These are phyloP conservation scores for Fusarium sterilihyphosum DNA, from an alignment of 2,329 filamentous ascomycete species.

Conservation along the genomic window DNA sequence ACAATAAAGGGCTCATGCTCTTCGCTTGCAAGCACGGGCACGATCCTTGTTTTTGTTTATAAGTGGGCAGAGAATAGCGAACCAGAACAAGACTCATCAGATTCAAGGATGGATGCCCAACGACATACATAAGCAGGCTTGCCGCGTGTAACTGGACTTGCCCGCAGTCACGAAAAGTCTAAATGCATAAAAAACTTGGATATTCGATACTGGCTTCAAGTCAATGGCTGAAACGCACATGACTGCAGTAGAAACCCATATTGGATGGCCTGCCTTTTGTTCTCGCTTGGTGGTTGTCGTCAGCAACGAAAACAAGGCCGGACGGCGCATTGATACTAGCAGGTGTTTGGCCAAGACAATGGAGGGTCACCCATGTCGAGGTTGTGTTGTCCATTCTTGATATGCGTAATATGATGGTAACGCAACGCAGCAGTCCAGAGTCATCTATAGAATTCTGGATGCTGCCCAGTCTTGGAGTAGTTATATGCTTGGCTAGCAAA, in stretches of 20 bases:
- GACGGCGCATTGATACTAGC: conserved; percentile 21
- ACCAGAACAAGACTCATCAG: neutral
- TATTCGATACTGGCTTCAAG: neutral
- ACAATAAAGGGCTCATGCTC: conserved; percentile 1
- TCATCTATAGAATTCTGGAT: neutral
- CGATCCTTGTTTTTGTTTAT: conserved; percentile 11
- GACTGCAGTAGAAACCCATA: neutral
- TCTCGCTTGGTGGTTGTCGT: conserved; percentile 34
- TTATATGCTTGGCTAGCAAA: neutral
- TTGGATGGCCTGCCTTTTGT: conserved; percentile 15
- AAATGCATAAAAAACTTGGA: conserved; percentile 15
- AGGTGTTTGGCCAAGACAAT: conserved; percentile 23
- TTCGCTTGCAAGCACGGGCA: neutral
- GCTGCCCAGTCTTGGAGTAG: neutral
- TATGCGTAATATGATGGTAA: conserved; percentile 1
- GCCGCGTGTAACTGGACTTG: neutral
- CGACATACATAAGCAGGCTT: neutral
- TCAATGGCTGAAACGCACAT: conserved; percentile 19
- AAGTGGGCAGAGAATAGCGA: conserved; percentile 11
- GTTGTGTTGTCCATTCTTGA: conserved; percentile 22
- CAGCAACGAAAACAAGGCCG: conserved; percentile 40
- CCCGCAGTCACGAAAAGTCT: conserved; percentile 4
- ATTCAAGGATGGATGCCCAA: conserved; percentile 25
- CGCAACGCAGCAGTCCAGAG: neutral
- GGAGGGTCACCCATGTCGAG: conserved; percentile 35